Base-by-base conservation (phyloP, 768 basidiomycete genomes). In the Imleria badia region DNA sequence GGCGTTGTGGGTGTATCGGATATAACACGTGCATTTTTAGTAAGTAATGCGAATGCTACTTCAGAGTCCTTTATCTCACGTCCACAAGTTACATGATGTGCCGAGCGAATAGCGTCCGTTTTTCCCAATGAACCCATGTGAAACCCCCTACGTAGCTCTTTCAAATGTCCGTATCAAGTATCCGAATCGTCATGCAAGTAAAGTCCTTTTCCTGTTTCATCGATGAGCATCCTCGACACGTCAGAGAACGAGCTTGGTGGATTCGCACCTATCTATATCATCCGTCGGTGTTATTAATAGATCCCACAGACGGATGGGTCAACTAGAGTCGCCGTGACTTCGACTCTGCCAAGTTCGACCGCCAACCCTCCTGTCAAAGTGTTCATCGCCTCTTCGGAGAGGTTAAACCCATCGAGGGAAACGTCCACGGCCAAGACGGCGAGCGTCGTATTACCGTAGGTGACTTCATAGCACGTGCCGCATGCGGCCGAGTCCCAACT, bases 341-440 rank as follows among this genome's bases (percentile, higher is more conserved):
- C 43, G 20, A 86, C 73, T 23, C 78, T 69, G 10, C 85, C 85
- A 23, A 81, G 63, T 34, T 74, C 62, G 39, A 66, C 72, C 0
- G 78, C 84, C 59, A 79, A 68, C 34, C 72, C 74, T 45, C 72
- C 69, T 12, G 84, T 85, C 55, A 85, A 64, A 14, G 59, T 61
- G 55, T 85, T 77, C 81, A 85, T 80, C n/a, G 83, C 82, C 20
- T 62, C 68, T 57, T 76, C 60, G 1, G 81, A 76, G 29, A 85
- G 65, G 52, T 80, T 81, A 60, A 81, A 83, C 8, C 75, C 77
- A 0, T 58, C 56, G 3, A 5, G 26, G 11, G 61, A 58, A 17
- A 45, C 44, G 38, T 73, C 74, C 11, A 75, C 62, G 6, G 71
- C 73, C 50, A 70, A 52, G 5, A 66, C 45, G 14, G 19, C 2